Percentiles rank a stretch among this genome's conserved stretches.
phyloP scores from a whole-genome alignment of 2,329 filamentous ascomycete genomes.

The Sporothrix phasma region DNA sequence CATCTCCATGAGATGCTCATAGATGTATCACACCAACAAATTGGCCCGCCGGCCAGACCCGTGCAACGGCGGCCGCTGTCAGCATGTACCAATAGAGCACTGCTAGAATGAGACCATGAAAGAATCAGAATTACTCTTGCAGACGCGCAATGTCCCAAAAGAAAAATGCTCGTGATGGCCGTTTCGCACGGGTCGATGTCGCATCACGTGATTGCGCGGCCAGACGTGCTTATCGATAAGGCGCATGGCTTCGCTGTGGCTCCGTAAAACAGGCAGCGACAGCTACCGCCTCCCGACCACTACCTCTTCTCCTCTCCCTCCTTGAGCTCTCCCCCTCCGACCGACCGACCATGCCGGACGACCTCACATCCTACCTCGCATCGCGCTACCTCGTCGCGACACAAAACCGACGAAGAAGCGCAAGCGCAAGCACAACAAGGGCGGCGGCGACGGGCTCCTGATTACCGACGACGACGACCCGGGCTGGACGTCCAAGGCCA shows the following conservation, averaged over 20 bases:
- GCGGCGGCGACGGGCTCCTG: conserved; percentile 39
- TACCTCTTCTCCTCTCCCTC: background rate
- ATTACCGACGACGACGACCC: conserved; percentile 56
- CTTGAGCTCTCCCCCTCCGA: background rate
- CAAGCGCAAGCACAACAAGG: conserved; percentile 45
- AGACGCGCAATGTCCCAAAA: too few relatives aligned
- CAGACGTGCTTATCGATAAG: conserved; percentile 1
- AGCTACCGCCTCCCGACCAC: background rate
- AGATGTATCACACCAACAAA: too few relatives aligned
- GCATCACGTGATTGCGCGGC: conserved; percentile 3
- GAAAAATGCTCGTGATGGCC: too few relatives aligned
- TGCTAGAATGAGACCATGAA: too few relatives aligned
- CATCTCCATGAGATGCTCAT: too few relatives aligned
- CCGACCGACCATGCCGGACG: conserved; percentile 39
- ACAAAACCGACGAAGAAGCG: conserved; percentile 51
- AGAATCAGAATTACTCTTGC: too few relatives aligned
- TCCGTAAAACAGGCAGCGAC: background rate
- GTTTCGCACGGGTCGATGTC: too few relatives aligned
- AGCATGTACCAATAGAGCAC: too few relatives aligned
- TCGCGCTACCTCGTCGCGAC: conserved; percentile 74
- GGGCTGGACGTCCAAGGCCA: conserved; percentile 35
- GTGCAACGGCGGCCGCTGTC: too few relatives aligned
- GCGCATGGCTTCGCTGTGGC: background rate
- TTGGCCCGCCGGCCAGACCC: too few relatives aligned
- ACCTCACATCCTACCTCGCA: conserved; percentile 76